Evolutionary conservation across 352 stramenopile genomes (phyloP), one percentile per base, ranked within the genome.

Genomic region (Phytophthora ramorum): DNA sequence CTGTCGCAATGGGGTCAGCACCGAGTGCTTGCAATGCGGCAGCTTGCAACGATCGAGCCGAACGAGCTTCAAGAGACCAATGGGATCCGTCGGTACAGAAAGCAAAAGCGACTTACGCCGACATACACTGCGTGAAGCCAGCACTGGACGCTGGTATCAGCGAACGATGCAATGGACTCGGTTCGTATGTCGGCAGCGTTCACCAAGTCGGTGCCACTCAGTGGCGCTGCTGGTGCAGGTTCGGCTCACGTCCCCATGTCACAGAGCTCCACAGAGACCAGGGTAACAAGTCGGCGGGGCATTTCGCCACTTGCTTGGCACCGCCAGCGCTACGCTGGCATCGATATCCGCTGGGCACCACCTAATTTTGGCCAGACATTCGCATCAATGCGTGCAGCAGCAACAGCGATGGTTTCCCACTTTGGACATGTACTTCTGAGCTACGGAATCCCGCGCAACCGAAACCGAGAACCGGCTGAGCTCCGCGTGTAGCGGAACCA

Each of bases 231-330:
- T 53, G 37, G 35, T 58, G 56, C 35, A 44, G 13, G 35, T 52
- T 47, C 40, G 26, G 41, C 49, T 20, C 53, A 16, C 44, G 55
- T 22, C 55, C 57, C 57, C 43, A 63, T 63, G 43, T 55, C 55
- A 26, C 54, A 62, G 32, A 63, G 49, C 34, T 16, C 32, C 7
- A 2, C 47, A 63, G 56, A 63, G 32, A 63, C 30, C 35, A 14
- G 50, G 22, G 3, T 20, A 37, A 47, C 38, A 48, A 47, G 35
- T 58, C 51, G 37, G 49, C 43, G 19, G 17, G 34, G 26, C 22
- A 58, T 58, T 47, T 58, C 14, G 35, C 35, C 22, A 38, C 35
- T 57, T 38, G 50, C 9, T 4, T 35, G 37, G 45, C 50, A 40
- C 32, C 32, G 10, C 32, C 12, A 12, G 7, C 28, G 28, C 7